phyloP scores from a whole-genome alignment of 2,329 filamentous ascomycete species.

The Calonectria pseudoturangicola region DNA sequence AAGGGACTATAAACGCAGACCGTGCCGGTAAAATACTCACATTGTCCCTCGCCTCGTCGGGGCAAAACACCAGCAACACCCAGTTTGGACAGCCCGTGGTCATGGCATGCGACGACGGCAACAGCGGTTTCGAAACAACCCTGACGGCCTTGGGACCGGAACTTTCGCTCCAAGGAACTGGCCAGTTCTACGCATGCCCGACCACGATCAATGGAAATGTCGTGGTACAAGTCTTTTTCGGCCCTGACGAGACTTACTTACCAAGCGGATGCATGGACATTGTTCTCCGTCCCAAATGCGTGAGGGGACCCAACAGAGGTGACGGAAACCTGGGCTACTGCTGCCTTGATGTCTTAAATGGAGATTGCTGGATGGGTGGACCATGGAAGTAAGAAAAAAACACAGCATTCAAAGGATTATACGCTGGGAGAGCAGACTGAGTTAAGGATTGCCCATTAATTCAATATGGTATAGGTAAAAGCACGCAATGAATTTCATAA shows the following conservation, averaged over 20 bases:
- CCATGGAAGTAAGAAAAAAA: background rate
- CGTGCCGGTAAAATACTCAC: background rate
- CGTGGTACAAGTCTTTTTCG: slow-evolving; percentile 11
- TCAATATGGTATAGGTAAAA: background rate
- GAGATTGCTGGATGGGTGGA: slow-evolving; percentile 7
- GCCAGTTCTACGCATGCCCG: slow-evolving; percentile 23
- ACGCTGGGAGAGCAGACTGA: background rate
- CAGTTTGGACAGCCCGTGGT: slow-evolving; percentile 8
- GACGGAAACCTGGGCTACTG: slow-evolving; percentile 27
- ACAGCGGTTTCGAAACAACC: slow-evolving; percentile 6
- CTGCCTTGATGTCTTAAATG: slow-evolving; percentile 16
- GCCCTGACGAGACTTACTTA: background rate
- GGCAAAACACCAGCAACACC: background rate
- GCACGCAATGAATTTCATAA: background rate
- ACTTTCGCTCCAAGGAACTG: background rate
- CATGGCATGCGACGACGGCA: slow-evolving; percentile 19
- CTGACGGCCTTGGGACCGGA: slow-evolving; percentile 3
- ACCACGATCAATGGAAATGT: background rate
- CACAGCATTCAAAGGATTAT: too few relatives aligned
- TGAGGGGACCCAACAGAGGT: background rate
- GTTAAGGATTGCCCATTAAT: background rate
- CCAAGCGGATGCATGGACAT: slow-evolving; percentile 24
- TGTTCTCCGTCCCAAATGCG: slow-evolving; percentile 13
- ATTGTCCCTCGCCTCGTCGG: slow-evolving; percentile 2
- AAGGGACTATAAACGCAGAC: slow-evolving; percentile 13